These are phyloP conservation scores for Solanum hybrid DNA, from an alignment of 305 asterid species.

Conservation along the genomic window DNA sequence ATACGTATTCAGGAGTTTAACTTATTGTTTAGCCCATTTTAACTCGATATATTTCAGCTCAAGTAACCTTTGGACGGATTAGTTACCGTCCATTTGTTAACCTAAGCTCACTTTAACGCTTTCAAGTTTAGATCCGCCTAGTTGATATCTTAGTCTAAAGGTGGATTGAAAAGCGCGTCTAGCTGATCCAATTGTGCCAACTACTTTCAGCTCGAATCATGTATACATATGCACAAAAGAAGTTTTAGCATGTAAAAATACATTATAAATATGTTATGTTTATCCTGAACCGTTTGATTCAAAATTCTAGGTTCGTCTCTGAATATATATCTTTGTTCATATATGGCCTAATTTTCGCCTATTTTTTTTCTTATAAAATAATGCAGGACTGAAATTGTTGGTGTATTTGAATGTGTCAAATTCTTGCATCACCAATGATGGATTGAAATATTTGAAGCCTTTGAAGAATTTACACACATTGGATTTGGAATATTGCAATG, in stretches of 20 bases:
- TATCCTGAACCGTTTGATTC: background rate
- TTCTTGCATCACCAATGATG: background rate
- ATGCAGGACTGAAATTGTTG: conserved; percentile 2
- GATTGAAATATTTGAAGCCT: background rate
- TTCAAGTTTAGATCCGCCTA: background rate
- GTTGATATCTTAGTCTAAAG: background rate
- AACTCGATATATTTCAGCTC: background rate
- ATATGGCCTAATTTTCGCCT: background rate
- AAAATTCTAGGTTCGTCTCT: background rate
- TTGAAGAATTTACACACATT: background rate
- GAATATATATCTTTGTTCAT: background rate
- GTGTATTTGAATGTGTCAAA: background rate
- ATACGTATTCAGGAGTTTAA: background rate
- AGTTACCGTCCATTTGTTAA: background rate
- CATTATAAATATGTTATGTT: background rate
- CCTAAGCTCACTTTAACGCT: background rate
- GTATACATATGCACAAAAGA: background rate
- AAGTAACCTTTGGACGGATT: background rate
- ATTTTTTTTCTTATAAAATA: background rate
- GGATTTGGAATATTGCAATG: conserved; percentile 3
- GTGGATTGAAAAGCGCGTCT: background rate
- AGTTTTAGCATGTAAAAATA: background rate
- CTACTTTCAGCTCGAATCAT: background rate
- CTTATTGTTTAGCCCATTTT: background rate
- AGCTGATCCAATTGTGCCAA: background rate